Base-by-base conservation (phyloP, 148 eudicot species). In the Pharnaceum exiguum region DNA sequence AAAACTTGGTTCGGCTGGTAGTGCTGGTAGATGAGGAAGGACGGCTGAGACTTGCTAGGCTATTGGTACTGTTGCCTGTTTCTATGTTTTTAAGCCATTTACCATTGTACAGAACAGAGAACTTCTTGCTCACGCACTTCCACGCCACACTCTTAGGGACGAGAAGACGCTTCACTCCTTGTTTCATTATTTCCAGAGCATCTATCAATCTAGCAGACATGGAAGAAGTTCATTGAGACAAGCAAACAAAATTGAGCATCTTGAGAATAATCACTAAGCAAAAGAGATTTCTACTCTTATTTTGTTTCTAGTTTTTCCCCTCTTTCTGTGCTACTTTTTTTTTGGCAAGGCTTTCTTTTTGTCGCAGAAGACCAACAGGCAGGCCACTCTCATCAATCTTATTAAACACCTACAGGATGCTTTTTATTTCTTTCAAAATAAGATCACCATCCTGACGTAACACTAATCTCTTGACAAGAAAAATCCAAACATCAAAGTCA, bases 141-240 rank as follows among this genome's bases (percentile, higher is more conserved):
- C 96, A 93, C 12, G 69, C 79, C 31, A 67, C 63, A 42, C 96
- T 78, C 70, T 93, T 88, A 7, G 90, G 86, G 43, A 93, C 89
- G 32, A 93, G 76, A 58, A 93, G 86, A 55, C 96, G 88, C 77
- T 70, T 83, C 53, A 86, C 99, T 1, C 99, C 99, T 51, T 85
- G 90, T 80, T 88, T 93, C 95, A 93, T 88, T 79, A 93, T 83
- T 77, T 88, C 96, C 56, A 93, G 51, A 5, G 96, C 99, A 67
- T 93, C 99, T 86, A 93, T 83, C 79, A 93, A 76, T 73, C 99
- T 93, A 70, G 66, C 33, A 69, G 29, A 60, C 5, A 4, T 40
- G 13, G 18, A 59, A 67, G 11, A 36, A 22, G 17, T 55, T 28
- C 15, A 50, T 54, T 1, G 15, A 43, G 38, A 30, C 50, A 42